These are phyloP conservation scores for Hirsutella minnesotensis DNA, from an alignment of 2,329 filamentous ascomycete genomes.

Conservation along the genomic window DNA sequence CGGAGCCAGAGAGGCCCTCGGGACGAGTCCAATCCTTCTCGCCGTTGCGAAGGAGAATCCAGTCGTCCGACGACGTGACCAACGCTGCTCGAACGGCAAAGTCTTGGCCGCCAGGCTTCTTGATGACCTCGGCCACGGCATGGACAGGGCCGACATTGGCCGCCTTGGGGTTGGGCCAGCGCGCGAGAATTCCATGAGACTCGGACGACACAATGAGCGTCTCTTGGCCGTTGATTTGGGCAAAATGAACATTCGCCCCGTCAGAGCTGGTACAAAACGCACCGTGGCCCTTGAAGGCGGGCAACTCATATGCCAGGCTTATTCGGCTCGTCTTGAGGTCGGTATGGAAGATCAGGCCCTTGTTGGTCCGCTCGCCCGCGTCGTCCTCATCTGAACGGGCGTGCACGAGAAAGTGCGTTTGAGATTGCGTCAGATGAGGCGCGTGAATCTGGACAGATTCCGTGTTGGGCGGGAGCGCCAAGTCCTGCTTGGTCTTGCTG, in stretches of 20 bases:
- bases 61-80: constrained; percentile 57
- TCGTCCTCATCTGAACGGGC: constrained; percentile 48
- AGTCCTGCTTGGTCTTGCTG: constrained; percentile 42
- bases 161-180: constrained; percentile 51
- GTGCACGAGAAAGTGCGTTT: constrained; percentile 77
- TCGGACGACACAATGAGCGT: constrained; percentile 62
- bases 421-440: constrained; percentile 57
- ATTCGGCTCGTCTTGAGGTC: constrained; percentile 58
- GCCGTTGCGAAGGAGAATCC: constrained; percentile 75
- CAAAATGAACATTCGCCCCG: constrained; percentile 80
- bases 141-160: constrained; percentile 41
- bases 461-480: constrained; percentile 35
- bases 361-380: constrained; percentile 36
- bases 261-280: constrained; percentile 69
- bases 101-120: constrained; percentile 48
- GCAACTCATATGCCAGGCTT: constrained; percentile 69
- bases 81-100: constrained; percentile 72
- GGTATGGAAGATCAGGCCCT: constrained; percentile 78
- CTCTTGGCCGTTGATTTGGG: constrained; percentile 65
- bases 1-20: constrained; percentile 70
- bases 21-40: constrained; percentile 67
- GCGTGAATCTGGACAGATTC: constrained; percentile 56
- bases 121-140: constrained; percentile 71
- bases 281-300: constrained; percentile 56
- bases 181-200: constrained; percentile 63